These are phyloP conservation scores for Penicillium goetzii DNA, from an alignment of 495 filamentous ascomycete species.

Conservation along the genomic window DNA sequence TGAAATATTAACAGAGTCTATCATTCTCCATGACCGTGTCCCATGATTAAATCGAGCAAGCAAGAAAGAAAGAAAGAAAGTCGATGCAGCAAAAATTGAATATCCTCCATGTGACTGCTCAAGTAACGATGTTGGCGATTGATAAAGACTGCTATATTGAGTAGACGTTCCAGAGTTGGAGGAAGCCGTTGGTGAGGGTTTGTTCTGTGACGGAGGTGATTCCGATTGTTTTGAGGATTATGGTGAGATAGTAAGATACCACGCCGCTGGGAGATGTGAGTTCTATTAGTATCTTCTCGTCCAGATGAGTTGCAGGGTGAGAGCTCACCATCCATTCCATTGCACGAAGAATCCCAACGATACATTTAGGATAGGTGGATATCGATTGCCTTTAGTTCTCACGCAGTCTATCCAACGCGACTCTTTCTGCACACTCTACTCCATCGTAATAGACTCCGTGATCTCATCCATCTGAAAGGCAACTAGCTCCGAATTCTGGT, in stretches of 20 bases:
- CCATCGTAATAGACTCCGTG: constrained; percentile 20
- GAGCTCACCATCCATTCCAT: constrained; percentile 54
- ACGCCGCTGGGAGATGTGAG: constrained; percentile 51
- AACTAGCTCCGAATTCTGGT: constrained; percentile 24
- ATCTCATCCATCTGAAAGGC: constrained; percentile 35
- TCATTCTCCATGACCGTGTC: too few species aligned
- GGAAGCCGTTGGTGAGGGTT: constrained; percentile 37
- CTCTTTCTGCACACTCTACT: constrained; percentile 55
- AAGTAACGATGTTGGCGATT: too few species aligned
- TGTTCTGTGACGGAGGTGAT: constrained; percentile 50
- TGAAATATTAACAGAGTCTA: too few species aligned
- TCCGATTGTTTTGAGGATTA: constrained; percentile 59
- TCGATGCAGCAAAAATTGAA: background rate
- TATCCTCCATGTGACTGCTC: too few species aligned
- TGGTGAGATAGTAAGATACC: constrained; percentile 62
- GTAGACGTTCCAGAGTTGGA: constrained; percentile 45
- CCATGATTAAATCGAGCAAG: too few species aligned
- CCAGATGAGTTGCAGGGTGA: background rate
- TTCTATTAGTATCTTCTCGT: background rate
- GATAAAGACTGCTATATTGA: too few species aligned
- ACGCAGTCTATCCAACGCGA: constrained; percentile 34
- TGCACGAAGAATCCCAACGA: constrained; percentile 70
- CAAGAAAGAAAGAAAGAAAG: too few species aligned
- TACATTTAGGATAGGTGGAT: constrained; percentile 59
- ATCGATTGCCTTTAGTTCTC: constrained; percentile 65